A percentile compares a stretch with the other conserved stretches of the same genome.
phyloP scores from a whole-genome alignment of 805 yeast genomes.

The Sugiyamaella smithiae region DNA sequence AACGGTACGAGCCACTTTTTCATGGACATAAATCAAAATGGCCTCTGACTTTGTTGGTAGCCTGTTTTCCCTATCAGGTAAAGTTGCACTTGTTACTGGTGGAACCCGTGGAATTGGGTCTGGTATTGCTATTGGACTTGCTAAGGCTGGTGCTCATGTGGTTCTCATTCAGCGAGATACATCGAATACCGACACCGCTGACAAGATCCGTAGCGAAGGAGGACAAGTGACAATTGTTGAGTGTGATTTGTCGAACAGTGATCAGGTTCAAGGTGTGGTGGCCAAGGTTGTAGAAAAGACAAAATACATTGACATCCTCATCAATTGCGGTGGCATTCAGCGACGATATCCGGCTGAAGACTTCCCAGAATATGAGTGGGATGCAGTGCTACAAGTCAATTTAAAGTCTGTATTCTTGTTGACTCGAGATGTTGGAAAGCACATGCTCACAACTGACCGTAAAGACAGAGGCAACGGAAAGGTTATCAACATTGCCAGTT shows the following conservation, averaged over 20 bases:
- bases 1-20: too few species aligned
- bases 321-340: slow-evolving; percentile 46
- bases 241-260: slow-evolving; percentile 31
- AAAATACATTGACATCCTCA: slow-evolving; percentile 39
- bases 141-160: slow-evolving; percentile 48
- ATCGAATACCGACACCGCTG: slow-evolving; percentile 32
- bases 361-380: slow-evolving; percentile 40
- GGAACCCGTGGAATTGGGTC: slow-evolving; percentile 59
- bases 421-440: slow-evolving; percentile 39
- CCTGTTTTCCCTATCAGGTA: slow-evolving; percentile 41
- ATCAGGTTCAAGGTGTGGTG: slow-evolving; percentile 33
- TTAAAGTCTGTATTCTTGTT: slow-evolving; percentile 39
- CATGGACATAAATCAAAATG: too few species aligned
- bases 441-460: slow-evolving; percentile 34
- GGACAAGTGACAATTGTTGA: slow-evolving; percentile 29
- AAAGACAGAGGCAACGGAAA: slow-evolving; percentile 35
- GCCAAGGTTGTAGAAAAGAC: slow-evolving; percentile 33
- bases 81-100: slow-evolving; percentile 49
- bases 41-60: background rate
- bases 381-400: slow-evolving; percentile 42
- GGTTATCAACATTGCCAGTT: slow-evolving; percentile 43
- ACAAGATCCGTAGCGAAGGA: slow-evolving; percentile 31
- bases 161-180: slow-evolving; percentile 41
- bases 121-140: slow-evolving; percentile 50
- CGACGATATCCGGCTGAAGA: slow-evolving; percentile 35